Base-by-base conservation (phyloP, 2,329 filamentous ascomycete species). In the Bertia moriformis region DNA sequence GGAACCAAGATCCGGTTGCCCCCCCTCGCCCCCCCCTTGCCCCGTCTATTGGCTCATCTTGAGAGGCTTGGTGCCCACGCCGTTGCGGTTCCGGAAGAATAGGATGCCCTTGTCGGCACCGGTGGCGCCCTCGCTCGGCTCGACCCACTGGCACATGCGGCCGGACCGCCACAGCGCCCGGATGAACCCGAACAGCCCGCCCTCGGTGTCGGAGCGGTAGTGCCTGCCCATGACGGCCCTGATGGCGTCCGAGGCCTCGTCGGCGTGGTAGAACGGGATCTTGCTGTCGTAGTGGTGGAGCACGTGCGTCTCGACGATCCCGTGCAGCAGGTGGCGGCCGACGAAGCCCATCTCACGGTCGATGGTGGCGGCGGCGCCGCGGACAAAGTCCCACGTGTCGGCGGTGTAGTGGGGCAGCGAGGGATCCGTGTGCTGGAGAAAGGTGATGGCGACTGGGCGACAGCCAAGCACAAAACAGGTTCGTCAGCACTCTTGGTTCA, bases 281-380 rank as follows among this genome's bases (percentile, higher is more conserved):
- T 78, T 85, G 63, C 83, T 89, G 58, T 96, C 77, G 63, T 94
- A 96, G 73, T 96, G 89, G 71, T 96, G 89, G 44, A 94, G 83
- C 43, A 96, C 89, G 65, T 96, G 89, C 38, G 89, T 95, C 71
- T 95, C 89, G 59, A 95, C 81, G 61, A 96, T 95, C 53, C 88
- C 89, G 71, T 96, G 89, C 59, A 95, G 71, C 44, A 96, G 72
- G 50, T 82, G 72, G 51, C 87, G 86, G 43, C 89, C 89, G 55
- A 96, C 80, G 69, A 95, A 95, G 45, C 89, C 89, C 55, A 95
- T 93, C 60, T 96, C 89, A 52, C 89, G 88, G 57, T 96, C 89
- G 52, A 96, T 94, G 45, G 89, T 96, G 42, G 89, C 88, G 42
- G 87, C 88, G 42, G 89, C 89, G 51, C 89, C 89, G 49, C 89